phyloP scores from a whole-genome alignment of 257 asterid species.

The Cynanchum wilfordii region DNA sequence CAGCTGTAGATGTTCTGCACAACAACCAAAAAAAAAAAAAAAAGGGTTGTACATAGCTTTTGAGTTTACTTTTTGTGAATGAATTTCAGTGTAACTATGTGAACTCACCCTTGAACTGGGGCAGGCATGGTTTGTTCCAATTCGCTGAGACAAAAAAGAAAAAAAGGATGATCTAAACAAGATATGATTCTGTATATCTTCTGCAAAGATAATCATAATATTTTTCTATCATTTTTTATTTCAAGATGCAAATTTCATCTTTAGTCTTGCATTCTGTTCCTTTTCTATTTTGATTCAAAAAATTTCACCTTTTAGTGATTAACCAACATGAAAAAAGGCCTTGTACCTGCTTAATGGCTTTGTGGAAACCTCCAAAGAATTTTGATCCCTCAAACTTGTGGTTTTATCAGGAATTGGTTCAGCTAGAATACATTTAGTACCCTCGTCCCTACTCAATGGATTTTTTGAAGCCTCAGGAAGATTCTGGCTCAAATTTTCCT shows the following conservation, averaged over 20 bases:
- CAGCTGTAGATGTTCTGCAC: conserved; percentile 41
- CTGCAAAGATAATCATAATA: background rate
- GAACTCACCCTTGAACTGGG: conserved; percentile 2
- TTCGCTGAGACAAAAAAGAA: background rate
- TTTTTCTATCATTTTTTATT: background rate
- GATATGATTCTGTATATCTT: background rate
- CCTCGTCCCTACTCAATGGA: conserved; percentile 38
- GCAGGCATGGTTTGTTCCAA: background rate
- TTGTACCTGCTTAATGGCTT: conserved; percentile 40
- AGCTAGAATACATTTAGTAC: background rate
- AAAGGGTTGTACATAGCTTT: conserved; percentile 1
- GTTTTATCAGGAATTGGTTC: conserved; percentile 18
- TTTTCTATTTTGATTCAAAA: background rate
- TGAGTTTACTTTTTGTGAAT: background rate
- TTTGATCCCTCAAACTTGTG: conserved; percentile 28
- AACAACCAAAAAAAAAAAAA: conserved; percentile 13
- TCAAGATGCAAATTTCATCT: background rate
- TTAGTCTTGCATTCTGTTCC: background rate
- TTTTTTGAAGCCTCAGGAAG: conserved; percentile 22
- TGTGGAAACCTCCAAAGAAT: conserved; percentile 22
- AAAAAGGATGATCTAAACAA: background rate
- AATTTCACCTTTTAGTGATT: background rate
- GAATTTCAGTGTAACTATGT: background rate
- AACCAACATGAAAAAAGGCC: conserved; percentile 6
- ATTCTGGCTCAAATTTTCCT: conserved; percentile 26